Evolutionary conservation across 164 flowering plant species (phyloP).

Genomic region (Vitis rupestris): DNA sequence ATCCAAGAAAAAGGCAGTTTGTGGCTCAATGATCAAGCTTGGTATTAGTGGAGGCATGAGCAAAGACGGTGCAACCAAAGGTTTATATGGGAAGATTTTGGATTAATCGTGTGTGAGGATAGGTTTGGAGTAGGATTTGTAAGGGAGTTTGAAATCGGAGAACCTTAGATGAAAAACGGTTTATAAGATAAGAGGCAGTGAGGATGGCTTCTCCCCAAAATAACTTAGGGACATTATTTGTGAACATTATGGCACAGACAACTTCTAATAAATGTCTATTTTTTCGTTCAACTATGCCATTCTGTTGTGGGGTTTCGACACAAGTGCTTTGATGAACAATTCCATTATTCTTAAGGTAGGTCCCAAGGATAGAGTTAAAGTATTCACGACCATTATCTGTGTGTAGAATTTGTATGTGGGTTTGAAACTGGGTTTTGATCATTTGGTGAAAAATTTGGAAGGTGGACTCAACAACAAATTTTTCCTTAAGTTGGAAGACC

Average conservation of each 20-base stretch:
- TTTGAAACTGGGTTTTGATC: neutral
- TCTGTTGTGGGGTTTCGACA: neutral
- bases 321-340: neutral
- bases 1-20: neutral
- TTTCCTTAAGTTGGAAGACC: neutral
- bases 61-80: neutral
- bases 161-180: neutral
- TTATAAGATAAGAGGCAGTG: neutral
- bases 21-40: neutral
- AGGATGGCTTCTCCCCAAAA: neutral
- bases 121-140: neutral
- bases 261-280: neutral
- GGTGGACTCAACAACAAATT: neutral
- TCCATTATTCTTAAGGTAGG: neutral
- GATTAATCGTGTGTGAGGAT: neutral
- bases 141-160: neutral
- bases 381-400: neutral
- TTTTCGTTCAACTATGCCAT: neutral
- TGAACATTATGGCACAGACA: neutral
- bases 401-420: neutral
- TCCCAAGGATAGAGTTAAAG: neutral
- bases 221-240: neutral
- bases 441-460: neutral
- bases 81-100: neutral
- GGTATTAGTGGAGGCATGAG: neutral